These are phyloP conservation scores for Eleusine indica DNA, from an alignment of 176 grass and related monocot genomes.

Conservation along the genomic window DNA sequence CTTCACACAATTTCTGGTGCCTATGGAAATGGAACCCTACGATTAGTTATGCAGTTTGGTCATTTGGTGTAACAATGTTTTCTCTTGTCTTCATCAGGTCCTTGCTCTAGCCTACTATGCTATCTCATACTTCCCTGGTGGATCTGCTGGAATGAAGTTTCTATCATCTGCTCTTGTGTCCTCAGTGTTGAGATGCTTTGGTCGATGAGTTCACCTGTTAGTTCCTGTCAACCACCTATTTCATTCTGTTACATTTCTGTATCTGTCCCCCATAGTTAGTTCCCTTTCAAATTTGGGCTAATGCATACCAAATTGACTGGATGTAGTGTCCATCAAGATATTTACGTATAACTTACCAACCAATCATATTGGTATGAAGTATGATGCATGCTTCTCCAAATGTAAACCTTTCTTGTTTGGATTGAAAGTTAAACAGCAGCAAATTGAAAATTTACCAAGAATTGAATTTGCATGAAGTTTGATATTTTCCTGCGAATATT, in stretches of 20 bases:
- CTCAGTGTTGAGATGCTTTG: slow-evolving; percentile 73
- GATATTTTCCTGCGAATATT: neutral
- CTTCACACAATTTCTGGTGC: neutral
- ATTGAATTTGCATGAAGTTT: neutral
- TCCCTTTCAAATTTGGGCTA: slow-evolving; percentile 18
- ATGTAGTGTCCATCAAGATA: neutral
- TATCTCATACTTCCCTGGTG: slow-evolving; percentile 98
- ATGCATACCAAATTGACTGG: slow-evolving; percentile 13
- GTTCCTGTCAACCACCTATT: slow-evolving; percentile 37
- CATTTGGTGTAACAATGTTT: slow-evolving; percentile 27
- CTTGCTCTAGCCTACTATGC: slow-evolving; percentile 92
- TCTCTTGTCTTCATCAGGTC: slow-evolving; percentile 56
- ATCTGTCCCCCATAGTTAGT: neutral
- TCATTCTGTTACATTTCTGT: slow-evolving; percentile 35
- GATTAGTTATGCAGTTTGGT: neutral
- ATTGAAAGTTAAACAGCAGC: neutral
- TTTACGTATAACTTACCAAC: slow-evolving; percentile 16
- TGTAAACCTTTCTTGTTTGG: slow-evolving; percentile 12
- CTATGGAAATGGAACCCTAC: neutral
- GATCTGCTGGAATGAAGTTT: slow-evolving; percentile 94
- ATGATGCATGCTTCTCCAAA: neutral
- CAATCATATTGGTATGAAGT: neutral
- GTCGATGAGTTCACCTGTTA: slow-evolving; percentile 62
- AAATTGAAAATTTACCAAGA: slow-evolving; percentile 3
- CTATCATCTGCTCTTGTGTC: slow-evolving; percentile 73